Percentiles rank a stretch among this genome's conserved stretches.
These are phyloP conservation scores for Alternaria panax DNA, from an alignment of 2,329 filamentous ascomycete species.

Conservation along the genomic window DNA sequence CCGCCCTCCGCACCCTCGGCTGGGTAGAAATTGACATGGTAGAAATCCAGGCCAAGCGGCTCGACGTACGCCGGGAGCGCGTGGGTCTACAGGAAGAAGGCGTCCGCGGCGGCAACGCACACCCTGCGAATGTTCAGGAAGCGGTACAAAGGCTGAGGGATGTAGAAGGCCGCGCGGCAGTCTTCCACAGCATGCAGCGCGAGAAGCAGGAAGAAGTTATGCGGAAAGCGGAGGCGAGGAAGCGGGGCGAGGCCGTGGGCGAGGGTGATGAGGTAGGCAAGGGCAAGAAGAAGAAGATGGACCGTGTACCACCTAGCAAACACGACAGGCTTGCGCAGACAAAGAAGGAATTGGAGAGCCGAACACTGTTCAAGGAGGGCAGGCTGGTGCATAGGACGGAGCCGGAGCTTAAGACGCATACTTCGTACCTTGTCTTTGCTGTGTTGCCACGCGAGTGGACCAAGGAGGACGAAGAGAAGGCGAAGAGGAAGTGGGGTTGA, in stretches of 20 bases:
- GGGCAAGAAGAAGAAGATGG: constrained; percentile 26
- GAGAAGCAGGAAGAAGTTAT: constrained; percentile 55
- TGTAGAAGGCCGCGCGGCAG: constrained; percentile 73
- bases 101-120: constrained; percentile 70
- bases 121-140: constrained; percentile 78
- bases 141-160: constrained; percentile 75
- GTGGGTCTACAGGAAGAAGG: constrained; percentile 76
- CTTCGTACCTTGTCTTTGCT: constrained; percentile 95
- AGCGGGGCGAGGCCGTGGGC: constrained; percentile 37
- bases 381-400: constrained; percentile 81
- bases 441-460: constrained; percentile 86
- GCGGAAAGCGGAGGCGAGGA: constrained; percentile 47
- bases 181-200: constrained; percentile 63
- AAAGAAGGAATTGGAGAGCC: constrained; percentile 42
- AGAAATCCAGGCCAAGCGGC: constrained; percentile 79
- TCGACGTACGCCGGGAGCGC: constrained; percentile 83
- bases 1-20: constrained; percentile 77
- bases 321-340: constrained; percentile 40
- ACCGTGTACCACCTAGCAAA: constrained; percentile 38
- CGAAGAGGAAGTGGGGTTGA: constrained; percentile 53
- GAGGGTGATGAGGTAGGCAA: constrained; percentile 22
- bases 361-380: constrained; percentile 72
- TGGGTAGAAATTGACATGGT: constrained; percentile 96
- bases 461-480: constrained; percentile 78
- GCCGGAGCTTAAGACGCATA: constrained; percentile 91